Base-by-base conservation (phyloP, 345 rosid genomes). In the Pistacia vera region DNA sequence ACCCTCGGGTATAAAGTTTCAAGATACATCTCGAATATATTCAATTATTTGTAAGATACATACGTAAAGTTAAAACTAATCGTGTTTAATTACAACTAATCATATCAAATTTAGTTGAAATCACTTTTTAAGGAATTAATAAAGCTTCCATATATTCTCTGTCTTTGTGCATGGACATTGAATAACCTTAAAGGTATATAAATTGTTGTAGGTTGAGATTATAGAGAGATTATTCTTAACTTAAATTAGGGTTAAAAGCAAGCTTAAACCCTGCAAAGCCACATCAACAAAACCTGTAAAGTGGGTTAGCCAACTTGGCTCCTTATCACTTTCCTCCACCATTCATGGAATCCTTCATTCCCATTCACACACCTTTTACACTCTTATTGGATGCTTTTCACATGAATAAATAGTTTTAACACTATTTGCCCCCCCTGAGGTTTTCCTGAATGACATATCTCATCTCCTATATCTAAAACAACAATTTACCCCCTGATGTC, bases 251-350 rank as follows among this genome's bases (percentile, higher is more conserved):
- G 75, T 59, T 44, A 25, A 9, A 59, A 59, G 44, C 65, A 9
- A 58, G 14, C 17, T 25, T 41, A 5, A 54, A 54, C 7, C 18
- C 57, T 54, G 57, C 57, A 73, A 58, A 36, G 25, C 83, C 82
- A 38, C 52, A 36, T 72, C 74, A 61, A 48, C 63, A 12, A 67
- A 51, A 59, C 76, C 66, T 72, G 77, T 78, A 85, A 85, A 85
- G 82, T 61, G 60, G 18, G 54, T 56, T 10, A 17, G 36, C 51
- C 79, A 81, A 72, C 65, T 28, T 55, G 68, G 78, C 28, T 46
- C 20, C n/a, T 22, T 41, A n/a, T 41, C 58, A 38, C 55, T 28
- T 74, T 63, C 62, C 71, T 81, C 76, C 48, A 64, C 78, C 81
- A 55, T 78, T 11, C 30, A 85, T 52, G 83, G 84, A 80, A 74